Evolutionary conservation across 306 rosid genomes (phyloP), one percentile per base, ranked within the genome.

Genomic region (Betula pendula): DNA sequence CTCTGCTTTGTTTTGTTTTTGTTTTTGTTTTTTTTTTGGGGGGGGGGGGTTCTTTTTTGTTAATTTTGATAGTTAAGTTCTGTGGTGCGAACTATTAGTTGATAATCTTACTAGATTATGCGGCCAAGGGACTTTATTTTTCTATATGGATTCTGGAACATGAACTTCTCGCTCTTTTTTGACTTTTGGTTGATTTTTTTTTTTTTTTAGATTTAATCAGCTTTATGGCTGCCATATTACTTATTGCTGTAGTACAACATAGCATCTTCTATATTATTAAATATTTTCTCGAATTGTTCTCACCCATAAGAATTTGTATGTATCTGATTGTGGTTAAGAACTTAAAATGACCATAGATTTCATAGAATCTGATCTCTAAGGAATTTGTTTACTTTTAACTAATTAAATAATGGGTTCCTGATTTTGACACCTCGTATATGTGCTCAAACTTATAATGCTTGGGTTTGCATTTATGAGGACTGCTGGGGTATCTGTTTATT

Each of bases 401-500:
- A 31, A 35, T 47, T 20, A 5, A 22, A 33, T 3, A 1, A 52
- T 25, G 17, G 20, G 31, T 75, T 48, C 14, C 65, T 50, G 42
- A 16, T 42, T 52, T 31, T 52, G 59, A 16, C 17, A 5, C 29
- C 25, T 12, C 6, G 27, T 50, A 2, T 66, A 31, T 25, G 42
- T 17, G 12, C 42, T 20, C 42, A 56, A 69, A 45, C 60, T n/a
- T 48, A 44, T 16, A 55, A 29, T 33, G 67, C 42, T 6, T 38
- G 6, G 42, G 42, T 38, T 1, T 6, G 6, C 42, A 38, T 38
- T 38, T 38, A 38, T 38, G 42, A 38, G 42, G 42, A 38, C 8
- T 38, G 42, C 8, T 71, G 69, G 74, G 53, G 35, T 71, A 49
- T 79, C 45, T 27, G 13, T 48, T 79, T 31, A 31, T 40, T 76